A percentile compares a stretch with the other conserved stretches of the same genome.
Evolutionary conservation across 2,329 filamentous ascomycete species (phyloP).

Genomic region (Parastagonospora nodorum): DNA sequence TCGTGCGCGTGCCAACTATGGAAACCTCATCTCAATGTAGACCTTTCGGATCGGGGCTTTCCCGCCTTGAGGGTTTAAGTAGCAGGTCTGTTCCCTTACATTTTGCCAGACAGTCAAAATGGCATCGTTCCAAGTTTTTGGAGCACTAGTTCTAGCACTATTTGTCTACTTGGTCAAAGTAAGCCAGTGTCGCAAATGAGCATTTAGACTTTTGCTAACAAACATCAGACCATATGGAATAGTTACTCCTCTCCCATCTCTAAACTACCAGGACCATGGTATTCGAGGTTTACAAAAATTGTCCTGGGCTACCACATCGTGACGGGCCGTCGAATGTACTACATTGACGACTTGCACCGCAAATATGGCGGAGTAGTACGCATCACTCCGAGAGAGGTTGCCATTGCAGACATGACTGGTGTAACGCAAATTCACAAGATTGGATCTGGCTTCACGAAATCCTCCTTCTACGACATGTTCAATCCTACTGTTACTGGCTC

Average conservation of each 20-base stretch:
- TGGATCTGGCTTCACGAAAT: slow-evolving; percentile 50
- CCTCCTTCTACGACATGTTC: slow-evolving; percentile 44
- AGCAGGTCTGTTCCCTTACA: too few relatives aligned
- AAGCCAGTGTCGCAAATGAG: too few relatives aligned
- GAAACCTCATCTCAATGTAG: too few relatives aligned
- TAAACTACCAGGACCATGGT: slow-evolving; percentile 37
- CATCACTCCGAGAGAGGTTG: slow-evolving; percentile 30
- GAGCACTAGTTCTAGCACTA: neutral
- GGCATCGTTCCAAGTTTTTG: neutral
- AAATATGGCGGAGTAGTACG: slow-evolving; percentile 35
- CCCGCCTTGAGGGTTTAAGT: too few relatives aligned
- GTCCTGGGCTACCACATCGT: slow-evolving; percentile 45
- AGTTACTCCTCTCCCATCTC: slow-evolving; percentile 8
- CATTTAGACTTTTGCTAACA: neutral
- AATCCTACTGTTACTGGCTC: slow-evolving; percentile 21
- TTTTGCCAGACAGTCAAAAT: neutral
- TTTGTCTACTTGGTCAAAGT: neutral
- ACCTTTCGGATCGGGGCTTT: too few relatives aligned
- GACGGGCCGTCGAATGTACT: slow-evolving; percentile 44
- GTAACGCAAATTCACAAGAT: slow-evolving; percentile 39
- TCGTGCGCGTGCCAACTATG: too few relatives aligned
- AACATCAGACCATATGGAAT: slow-evolving; percentile 2
- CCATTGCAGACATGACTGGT: slow-evolving; percentile 22
- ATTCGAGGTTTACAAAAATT: slow-evolving; percentile 34
- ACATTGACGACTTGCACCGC: slow-evolving; percentile 46